Base-by-base conservation (phyloP, 2,329 filamentous ascomycete species). In the Penicillium sp. region DNA sequence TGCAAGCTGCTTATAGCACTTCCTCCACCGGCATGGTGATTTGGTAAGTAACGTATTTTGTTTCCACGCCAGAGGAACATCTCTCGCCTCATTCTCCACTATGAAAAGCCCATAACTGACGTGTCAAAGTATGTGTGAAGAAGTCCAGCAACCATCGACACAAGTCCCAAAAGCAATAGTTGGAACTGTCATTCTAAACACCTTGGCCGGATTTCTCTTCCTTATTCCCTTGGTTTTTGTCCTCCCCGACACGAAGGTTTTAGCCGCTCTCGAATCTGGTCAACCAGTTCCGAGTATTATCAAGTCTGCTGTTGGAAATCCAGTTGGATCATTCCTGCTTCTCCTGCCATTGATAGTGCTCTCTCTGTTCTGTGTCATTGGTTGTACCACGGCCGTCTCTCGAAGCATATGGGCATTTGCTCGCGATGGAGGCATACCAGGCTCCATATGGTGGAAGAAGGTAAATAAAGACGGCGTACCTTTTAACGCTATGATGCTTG, bases 21-120 rank as follows among this genome's bases (percentile, higher is more conserved):
- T 86, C 89, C 1, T 85, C 86, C 1, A 75, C 84, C 40, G 89
- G 89, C 75, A 91, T 91, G 89, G 88, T 91, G 58, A 87, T 90
- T 71, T 88, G 85, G 85, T 87, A 78, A 80, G 84, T 80, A 46
- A 60, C 15, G 47, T n/a, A 33, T 21, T 6, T 17, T n/a, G 5
- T 21, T 42, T 23, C 35, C 5, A 23, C 50, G 10, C 10, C 21
- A 15, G 15, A 40, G 2, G 3, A 40, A 23, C 13, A 48, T n/a
- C 19, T 33, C 19, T 13, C 9, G 3, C 35, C 19, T 23, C 31
- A 48, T n/a, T 35, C 6, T 12, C 3, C 19, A n/a, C 19, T 10
- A 23, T 35, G 13, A n/a, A n/a, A 25, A n/a, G 5, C 8, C 15
- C 23, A 23, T 35, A 48, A 27, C 62, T 63, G 56, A 50, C 25